Base-by-base conservation (phyloP, 805 yeast genomes). In the Saccharomycopsis selenospora region DNA sequence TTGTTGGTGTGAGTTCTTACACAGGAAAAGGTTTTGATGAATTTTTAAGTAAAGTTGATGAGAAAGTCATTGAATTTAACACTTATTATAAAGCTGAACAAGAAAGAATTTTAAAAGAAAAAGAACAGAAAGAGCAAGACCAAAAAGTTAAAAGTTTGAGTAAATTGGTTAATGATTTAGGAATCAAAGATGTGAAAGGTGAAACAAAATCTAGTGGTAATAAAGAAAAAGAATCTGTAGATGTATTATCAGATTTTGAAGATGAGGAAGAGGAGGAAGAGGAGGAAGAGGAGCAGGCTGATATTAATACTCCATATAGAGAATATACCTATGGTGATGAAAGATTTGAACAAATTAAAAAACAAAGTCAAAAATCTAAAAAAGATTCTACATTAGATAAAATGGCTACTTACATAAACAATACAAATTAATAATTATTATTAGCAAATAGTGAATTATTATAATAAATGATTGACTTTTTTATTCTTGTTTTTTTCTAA, bases 11-110 rank as follows among this genome's bases (percentile, higher is more conserved):
- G 11, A 87, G 96, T 40, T 80, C 97, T 41, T 85, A 79, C 60
- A 90, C 98, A 0, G 99, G 99, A 14, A 83, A 74, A 2, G 99
- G 99, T 0, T 86, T 93, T 61, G 96, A 89, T 61, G 95, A 89
- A 20, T 91, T 93, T 60, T 63, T 91, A 59, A 71, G 68, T n/a
- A 85, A 87, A 1, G 93, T 93, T 3, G 95, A 87, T 58, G 74
- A 76, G 51, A 93, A 93, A 66, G 89, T 82, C 42, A 86, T 81
- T 33, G 99, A 93, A 65, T 93, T 83, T 64, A 79, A 88, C 51
- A 79, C 80, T 51, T 90, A 72, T 58, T 93, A 93, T 64, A 79
- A 79, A 59, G 80, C 81, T 6, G 98, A 93, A 67, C 77, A 96
- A 61, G 96, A 91, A 51, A 71, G 85, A 58, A 79, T 91, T 13